Percentiles rank a stretch among this genome's conserved stretches.
These are phyloP conservation scores for Comarum palustre DNA, from an alignment of 306 rosid species.

Conservation along the genomic window DNA sequence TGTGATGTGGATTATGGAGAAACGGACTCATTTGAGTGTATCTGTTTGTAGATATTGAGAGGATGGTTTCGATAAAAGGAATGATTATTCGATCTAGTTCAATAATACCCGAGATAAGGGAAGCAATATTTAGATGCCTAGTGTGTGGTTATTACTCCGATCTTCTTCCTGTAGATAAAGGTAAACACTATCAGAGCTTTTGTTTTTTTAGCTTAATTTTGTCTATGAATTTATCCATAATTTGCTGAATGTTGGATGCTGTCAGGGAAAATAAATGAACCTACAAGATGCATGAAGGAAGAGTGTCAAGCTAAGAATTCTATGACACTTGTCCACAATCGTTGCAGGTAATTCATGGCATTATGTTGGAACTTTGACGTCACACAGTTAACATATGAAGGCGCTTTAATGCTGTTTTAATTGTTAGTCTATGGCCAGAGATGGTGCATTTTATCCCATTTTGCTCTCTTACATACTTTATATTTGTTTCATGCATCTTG, in stretches of 20 bases:
- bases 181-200: conserved; percentile 29
- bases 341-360: conserved; percentile 64
- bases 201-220: neutral
- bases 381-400: neutral
- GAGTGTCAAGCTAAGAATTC: conserved; percentile 91
- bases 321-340: conserved; percentile 86
- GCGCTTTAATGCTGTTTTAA: neutral
- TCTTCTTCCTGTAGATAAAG: conserved; percentile 80
- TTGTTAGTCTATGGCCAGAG: neutral
- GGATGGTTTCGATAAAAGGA: conserved; percentile 92
- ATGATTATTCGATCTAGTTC: conserved; percentile 87
- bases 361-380: conserved; percentile 9
- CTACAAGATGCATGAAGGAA: conserved; percentile 69
- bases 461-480: neutral
- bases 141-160: conserved; percentile 85
- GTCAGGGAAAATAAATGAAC: conserved; percentile 75
- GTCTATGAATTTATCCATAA: conserved; percentile 2
- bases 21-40: conserved; percentile 17
- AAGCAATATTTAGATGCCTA: conserved; percentile 92
- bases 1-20: neutral
- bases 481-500: neutral
- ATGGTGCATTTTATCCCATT: neutral
- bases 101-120: conserved; percentile 88
- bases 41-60: conserved; percentile 64
- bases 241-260: conserved; percentile 17